phyloP scores from a whole-genome alignment of 2,329 filamentous ascomycete species.

The Sarocladium strictum region DNA sequence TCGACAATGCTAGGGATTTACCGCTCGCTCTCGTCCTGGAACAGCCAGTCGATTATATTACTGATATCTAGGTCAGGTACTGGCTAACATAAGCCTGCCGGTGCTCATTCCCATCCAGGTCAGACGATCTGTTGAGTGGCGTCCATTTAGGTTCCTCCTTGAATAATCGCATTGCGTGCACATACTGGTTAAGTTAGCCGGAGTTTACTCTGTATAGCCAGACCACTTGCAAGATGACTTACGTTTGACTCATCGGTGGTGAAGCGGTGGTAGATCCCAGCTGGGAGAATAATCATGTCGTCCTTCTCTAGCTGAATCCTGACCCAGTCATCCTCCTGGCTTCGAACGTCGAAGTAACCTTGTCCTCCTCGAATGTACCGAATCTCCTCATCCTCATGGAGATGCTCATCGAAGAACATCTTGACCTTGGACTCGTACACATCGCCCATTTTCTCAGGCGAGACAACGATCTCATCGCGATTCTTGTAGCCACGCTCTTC shows the following conservation, averaged over 20 bases:
- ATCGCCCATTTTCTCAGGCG: constrained; percentile 76
- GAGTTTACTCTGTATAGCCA: no score
- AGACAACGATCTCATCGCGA: constrained; percentile 87
- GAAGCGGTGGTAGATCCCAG: constrained; percentile 96
- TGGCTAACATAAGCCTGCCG: constrained; percentile 68
- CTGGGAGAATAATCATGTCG: constrained; percentile 88
- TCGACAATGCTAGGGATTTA: no score
- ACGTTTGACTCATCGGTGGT: constrained; percentile 91
- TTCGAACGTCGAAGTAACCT: constrained; percentile 91
- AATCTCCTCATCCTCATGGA: constrained; percentile 99
- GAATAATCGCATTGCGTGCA: constrained; percentile 93
- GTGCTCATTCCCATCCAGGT: constrained; percentile 73
- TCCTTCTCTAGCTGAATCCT: constrained; percentile 76
- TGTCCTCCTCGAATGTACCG: constrained; percentile 83
- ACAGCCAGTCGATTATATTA: not conserved
- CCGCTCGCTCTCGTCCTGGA: no score
- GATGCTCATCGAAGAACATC: constrained; percentile 87
- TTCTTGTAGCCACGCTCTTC: constrained; percentile 79
- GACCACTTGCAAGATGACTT: no score
- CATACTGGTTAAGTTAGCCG: constrained; percentile 59
- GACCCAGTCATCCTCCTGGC: constrained; percentile 80
- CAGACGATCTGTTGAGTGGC: constrained; percentile 71
- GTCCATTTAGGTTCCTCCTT: constrained; percentile 99
- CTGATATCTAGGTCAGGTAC: constrained; percentile 25
- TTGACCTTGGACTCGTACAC: constrained; percentile 92